Percentiles rank a stretch among this genome's conserved stretches.
Conservation (phyloP, 192 early-diverging fungal genomes). For the Entomortierella parvispora region DNA sequence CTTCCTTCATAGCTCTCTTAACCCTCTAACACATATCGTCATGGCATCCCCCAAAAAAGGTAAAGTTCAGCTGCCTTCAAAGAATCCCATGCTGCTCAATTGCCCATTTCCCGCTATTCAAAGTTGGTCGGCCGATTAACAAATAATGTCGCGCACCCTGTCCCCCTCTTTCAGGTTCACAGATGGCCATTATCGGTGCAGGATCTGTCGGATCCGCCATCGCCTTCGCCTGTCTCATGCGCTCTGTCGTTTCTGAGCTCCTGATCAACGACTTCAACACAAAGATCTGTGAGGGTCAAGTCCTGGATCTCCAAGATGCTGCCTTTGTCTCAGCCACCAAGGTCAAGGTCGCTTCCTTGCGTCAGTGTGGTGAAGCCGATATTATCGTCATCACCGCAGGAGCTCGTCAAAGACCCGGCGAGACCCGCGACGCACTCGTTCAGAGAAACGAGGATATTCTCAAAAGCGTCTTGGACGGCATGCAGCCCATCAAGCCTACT, state of each 20-base stretch:
- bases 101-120: background rate
- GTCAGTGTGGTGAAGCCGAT: constrained; percentile 85
- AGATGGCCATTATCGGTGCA: constrained; percentile 78
- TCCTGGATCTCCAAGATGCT: constrained; percentile 85
- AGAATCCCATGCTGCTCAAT: background rate
- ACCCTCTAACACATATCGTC: background rate
- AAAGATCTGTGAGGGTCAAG: constrained; percentile 77
- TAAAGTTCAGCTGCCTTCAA: background rate
- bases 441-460: constrained; percentile 86
- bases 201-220: constrained; percentile 81
- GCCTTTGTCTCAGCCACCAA: constrained; percentile 74
- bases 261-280: constrained; percentile 76
- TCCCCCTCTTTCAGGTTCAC: constrained; percentile 29
- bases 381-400: constrained; percentile 89
- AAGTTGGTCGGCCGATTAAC: no score
- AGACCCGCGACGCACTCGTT: constrained; percentile 78
- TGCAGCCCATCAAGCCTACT: constrained; percentile 78
- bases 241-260: constrained; percentile 75
- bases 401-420: constrained; percentile 81
- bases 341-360: constrained; percentile 65
- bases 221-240: constrained; percentile 76
- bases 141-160: background rate
- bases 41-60: background rate
- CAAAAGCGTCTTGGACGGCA: constrained; percentile 70
- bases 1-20: background rate